phyloP scores from a whole-genome alignment of 2,329 filamentous ascomycete genomes.

The Apiospora koreana region DNA sequence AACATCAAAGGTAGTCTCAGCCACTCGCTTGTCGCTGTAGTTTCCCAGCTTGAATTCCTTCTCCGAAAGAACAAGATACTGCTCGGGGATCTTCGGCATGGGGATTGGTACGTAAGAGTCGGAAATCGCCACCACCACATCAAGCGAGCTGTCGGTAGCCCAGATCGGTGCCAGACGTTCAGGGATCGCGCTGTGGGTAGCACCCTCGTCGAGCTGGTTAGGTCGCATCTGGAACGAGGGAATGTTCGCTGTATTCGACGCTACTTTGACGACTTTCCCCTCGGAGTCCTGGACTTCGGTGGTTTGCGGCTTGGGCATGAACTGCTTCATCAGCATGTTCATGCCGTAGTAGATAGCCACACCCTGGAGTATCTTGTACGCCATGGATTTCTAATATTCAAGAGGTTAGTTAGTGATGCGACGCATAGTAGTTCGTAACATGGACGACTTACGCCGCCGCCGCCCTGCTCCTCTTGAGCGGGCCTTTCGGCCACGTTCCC shows the following conservation, averaged over 20 bases:
- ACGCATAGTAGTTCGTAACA: not conserved
- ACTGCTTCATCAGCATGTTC: conserved; percentile 58
- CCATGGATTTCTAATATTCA: conserved; percentile 34
- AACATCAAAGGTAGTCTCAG: conserved; percentile 76
- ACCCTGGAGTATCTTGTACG: conserved; percentile 52
- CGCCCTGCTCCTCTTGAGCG: conserved; percentile 30
- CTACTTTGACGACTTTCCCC: conserved; percentile 54
- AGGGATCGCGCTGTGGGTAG: conserved; percentile 65
- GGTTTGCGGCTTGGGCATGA: conserved; percentile 49
- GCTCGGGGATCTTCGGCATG: conserved; percentile 64
- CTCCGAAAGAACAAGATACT: conserved; percentile 77
- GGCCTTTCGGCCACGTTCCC: conserved; percentile 30
- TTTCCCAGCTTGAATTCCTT: conserved; percentile 78
- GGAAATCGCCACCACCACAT: conserved; percentile 84
- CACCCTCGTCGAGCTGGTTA: conserved; percentile 59
- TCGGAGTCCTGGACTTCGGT: conserved; percentile 51
- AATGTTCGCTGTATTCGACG: conserved; percentile 56
- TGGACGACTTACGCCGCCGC: conserved; percentile 28
- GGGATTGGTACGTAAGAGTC: conserved; percentile 69
- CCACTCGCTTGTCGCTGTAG: conserved; percentile 74
- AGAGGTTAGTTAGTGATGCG: conserved; percentile 18
- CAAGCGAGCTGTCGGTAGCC: conserved; percentile 75
- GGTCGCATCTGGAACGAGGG: conserved; percentile 68
- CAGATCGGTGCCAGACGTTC: conserved; percentile 82
- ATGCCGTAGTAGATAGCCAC: conserved; percentile 59